A percentile compares a stretch with the other conserved stretches of the same genome.
These are phyloP conservation scores for Kokia cookei DNA, from an alignment of 441 rosid genomes.

Conservation along the genomic window DNA sequence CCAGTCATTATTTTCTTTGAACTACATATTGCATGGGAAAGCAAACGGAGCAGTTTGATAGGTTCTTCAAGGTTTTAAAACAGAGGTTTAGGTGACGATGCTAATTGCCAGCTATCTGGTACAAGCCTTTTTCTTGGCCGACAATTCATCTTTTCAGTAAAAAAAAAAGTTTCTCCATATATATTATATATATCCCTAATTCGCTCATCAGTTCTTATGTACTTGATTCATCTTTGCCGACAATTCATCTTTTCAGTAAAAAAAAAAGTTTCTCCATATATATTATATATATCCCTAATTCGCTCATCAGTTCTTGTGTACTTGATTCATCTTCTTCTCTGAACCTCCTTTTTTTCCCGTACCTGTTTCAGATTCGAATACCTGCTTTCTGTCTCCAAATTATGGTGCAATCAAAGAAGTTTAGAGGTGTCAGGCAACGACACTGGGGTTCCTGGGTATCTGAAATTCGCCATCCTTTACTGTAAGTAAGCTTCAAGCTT, in stretches of 20 bases:
- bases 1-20: neutral
- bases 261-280: neutral
- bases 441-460: constrained; percentile 97
- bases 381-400: neutral
- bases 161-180: neutral
- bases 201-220: neutral
- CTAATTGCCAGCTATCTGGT: neutral
- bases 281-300: neutral
- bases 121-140: constrained; percentile 19
- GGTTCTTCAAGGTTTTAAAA: neutral
- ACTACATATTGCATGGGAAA: neutral
- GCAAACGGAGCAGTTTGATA: constrained; percentile 9
- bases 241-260: constrained; percentile 4
- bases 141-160: constrained; percentile 10
- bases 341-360: neutral
- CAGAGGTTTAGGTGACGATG: neutral
- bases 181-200: neutral
- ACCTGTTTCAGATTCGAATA: neutral
- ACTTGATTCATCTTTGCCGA: constrained; percentile 23
- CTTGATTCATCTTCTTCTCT: constrained; percentile 4
- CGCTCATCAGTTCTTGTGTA: constrained; percentile 1
- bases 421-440: constrained; percentile 96
- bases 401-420: constrained; percentile 89
- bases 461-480: constrained; percentile 87
- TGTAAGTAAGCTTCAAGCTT: constrained; percentile 23